Evolutionary conservation across 2,329 filamentous ascomycete species (phyloP), one percentile per base, ranked within the genome.

Genomic region (Tolypocladium album): DNA sequence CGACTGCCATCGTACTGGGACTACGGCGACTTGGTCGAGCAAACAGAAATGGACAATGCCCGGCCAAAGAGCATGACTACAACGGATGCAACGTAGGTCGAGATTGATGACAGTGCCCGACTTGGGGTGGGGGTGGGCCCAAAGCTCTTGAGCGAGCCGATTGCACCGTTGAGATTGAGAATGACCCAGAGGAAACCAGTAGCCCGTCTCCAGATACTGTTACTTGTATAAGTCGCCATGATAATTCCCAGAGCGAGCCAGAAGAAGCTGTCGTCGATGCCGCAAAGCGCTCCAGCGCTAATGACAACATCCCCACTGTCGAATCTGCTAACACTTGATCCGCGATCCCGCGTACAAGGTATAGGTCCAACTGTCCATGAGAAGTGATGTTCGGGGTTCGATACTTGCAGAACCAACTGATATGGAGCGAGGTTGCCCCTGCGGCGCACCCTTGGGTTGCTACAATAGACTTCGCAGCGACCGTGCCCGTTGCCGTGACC

Each of bases 81-180:
- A 64, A 81, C 71, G n/a, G 79, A 71, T 22, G 78, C 78, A 43
- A 80, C 77, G 63, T 82, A 82, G 8, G 79, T 82, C 24, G 72
- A 74, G n/a, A 64, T 81, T 70, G 2, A 75, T 75, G 2, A 82
- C 79, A 0, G 78, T 79, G 34, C 75, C 70, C 7, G 68, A 64
- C 36, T 45, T 72, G 17, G 75, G 77, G 61, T 73, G 58, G 62
- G 78, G 65, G 78, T 79, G 56, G 77, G 66, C 0, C 58, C 63
- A 22, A 65, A 63, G 8, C 62, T 62, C n/a, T 59, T 75, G 5
- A 80, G 70, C 0, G 75, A 75, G 12, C 77, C 77, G 24, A 79
- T 72, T 17, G 71, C 75, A 17, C 75, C 75, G 40, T 76, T 76
- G 1, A 78, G 70, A 62, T 78, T 79, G 68, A 79, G 78, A 59